These are phyloP conservation scores for Ophiostoma piceae DNA, from an alignment of 2,329 filamentous ascomycete genomes.

Conservation along the genomic window DNA sequence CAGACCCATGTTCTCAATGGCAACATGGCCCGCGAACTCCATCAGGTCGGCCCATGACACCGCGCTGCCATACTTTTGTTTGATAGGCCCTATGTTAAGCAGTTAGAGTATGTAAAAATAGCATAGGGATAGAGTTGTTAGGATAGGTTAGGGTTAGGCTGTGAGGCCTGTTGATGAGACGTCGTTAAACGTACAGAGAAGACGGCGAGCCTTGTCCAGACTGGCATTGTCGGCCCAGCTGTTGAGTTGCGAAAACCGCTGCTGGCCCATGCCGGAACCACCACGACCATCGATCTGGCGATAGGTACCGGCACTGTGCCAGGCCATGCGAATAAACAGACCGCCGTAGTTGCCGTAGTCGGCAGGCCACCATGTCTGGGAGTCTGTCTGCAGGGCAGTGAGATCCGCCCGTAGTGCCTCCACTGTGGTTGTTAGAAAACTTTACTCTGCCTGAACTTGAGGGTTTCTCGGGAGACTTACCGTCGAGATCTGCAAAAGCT, in stretches of 20 bases:
- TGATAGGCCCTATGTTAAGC: constrained; percentile 56
- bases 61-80: constrained; percentile 79
- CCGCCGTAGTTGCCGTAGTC: constrained; percentile 78
- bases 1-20: constrained; percentile 71
- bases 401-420: constrained; percentile 67
- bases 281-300: constrained; percentile 70
- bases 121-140: no score
- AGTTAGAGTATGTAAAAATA: background rate
- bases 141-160: no score
- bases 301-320: constrained; percentile 76
- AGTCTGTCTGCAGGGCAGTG: constrained; percentile 66
- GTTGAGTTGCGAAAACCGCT: constrained; percentile 76
- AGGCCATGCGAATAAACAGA: constrained; percentile 74
- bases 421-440: background rate
- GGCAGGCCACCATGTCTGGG: constrained; percentile 75
- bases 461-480: background rate
- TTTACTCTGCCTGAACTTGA: background rate
- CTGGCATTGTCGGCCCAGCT: constrained; percentile 75
- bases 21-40: constrained; percentile 68
- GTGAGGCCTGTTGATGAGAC: no score
- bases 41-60: constrained; percentile 74
- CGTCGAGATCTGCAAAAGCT: constrained; percentile 55
- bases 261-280: constrained; percentile 67
- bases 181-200: constrained; percentile 45
- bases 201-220: constrained; percentile 73